Percentiles rank a stretch among this genome's conserved stretches.
Evolutionary conservation across 495 filamentous ascomycete genomes (phyloP).

Genomic region (Physcia stellaris): DNA sequence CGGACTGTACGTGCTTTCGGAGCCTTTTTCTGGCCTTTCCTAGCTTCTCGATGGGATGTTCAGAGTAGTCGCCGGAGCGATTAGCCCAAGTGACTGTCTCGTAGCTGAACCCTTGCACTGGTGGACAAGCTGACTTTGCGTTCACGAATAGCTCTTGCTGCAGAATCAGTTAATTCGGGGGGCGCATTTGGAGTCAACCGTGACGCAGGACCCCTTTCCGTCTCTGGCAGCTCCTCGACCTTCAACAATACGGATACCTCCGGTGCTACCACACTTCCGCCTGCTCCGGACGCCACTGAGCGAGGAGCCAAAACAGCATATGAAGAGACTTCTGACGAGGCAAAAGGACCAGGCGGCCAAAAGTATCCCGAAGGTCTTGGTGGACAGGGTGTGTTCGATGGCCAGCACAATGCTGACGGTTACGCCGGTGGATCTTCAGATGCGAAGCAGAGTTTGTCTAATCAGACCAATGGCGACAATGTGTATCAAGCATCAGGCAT

Average conservation of each 20-base stretch:
- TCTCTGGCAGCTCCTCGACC: constrained; percentile 34
- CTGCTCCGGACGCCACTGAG: constrained; percentile 31
- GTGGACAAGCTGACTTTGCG: no score
- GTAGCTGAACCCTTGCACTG: no score
- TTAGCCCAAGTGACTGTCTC: no score
- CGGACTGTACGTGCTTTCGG: no score
- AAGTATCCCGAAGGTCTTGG: constrained; percentile 36
- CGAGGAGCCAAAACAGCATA: constrained; percentile 33
- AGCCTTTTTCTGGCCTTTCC: no score
- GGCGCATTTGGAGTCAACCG: constrained; percentile 41
- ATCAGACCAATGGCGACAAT: constrained; percentile 17
- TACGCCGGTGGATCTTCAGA: constrained; percentile 31
- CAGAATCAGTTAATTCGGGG: constrained; percentile 38
- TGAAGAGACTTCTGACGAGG: constrained; percentile 5
- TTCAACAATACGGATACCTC: constrained; percentile 44
- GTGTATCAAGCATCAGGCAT: neutral
- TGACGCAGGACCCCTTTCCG: constrained; percentile 32
- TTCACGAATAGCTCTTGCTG: no score
- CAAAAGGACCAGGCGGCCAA: constrained; percentile 9
- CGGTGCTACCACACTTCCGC: constrained; percentile 33
- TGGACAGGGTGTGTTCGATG: constrained; percentile 35
- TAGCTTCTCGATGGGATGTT: no score
- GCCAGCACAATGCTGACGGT: constrained; percentile 28
- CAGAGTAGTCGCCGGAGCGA: no score
- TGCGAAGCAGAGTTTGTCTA: constrained; percentile 25